A percentile compares a stretch with the other conserved stretches of the same genome.
Conservation (phyloP, 1,284 basidiomycete genomes). For the Mycosarcoma maydis region DNA sequence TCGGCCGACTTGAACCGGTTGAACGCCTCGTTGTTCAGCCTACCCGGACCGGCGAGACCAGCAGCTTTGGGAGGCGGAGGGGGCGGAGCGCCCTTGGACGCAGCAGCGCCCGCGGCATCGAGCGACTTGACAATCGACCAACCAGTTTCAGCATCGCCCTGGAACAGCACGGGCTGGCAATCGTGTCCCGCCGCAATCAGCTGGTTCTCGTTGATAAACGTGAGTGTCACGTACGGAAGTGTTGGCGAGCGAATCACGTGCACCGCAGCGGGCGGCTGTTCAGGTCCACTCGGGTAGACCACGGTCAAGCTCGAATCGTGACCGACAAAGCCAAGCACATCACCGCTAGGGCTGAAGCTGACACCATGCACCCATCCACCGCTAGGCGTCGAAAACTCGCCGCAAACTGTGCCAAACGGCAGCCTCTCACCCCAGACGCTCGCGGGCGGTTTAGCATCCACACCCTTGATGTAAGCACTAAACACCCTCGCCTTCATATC, state of each 20-base stretch:
- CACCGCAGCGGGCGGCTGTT: constrained; percentile 57
- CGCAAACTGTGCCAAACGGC: constrained; percentile 97
- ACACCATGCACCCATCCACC: constrained; percentile 98
- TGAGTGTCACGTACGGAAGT: constrained; percentile 65
- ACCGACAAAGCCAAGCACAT: constrained; percentile 91
- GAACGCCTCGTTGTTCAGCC: constrained; percentile 93
- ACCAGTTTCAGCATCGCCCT: constrained; percentile 52
- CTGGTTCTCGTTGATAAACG: constrained; percentile 79
- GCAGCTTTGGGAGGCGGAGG: constrained; percentile 60
- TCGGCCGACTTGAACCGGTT: constrained; percentile 94
- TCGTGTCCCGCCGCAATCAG: constrained; percentile 92
- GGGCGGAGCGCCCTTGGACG: constrained; percentile 59
- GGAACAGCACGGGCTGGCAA: constrained; percentile 82
- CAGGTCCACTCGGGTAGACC: constrained; percentile 60
- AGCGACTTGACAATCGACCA: constrained; percentile 60
- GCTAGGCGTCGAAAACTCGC: constrained; percentile 85
- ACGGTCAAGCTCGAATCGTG: constrained; percentile 65
- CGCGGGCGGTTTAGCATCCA: constrained; percentile 88
- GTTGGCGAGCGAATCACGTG: constrained; percentile 63
- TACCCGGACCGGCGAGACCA: constrained; percentile 70
- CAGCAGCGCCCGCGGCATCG: constrained; percentile 59
- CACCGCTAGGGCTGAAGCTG: constrained; percentile 92
- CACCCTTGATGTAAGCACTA: constrained; percentile 98
- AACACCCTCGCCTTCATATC: constrained; percentile 98
- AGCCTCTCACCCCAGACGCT: constrained; percentile 96